Evolutionary conservation across 371 early-diverging fungal genomes (phyloP), one percentile per base, ranked within the genome.

Genomic region (Mortierella sp.): DNA sequence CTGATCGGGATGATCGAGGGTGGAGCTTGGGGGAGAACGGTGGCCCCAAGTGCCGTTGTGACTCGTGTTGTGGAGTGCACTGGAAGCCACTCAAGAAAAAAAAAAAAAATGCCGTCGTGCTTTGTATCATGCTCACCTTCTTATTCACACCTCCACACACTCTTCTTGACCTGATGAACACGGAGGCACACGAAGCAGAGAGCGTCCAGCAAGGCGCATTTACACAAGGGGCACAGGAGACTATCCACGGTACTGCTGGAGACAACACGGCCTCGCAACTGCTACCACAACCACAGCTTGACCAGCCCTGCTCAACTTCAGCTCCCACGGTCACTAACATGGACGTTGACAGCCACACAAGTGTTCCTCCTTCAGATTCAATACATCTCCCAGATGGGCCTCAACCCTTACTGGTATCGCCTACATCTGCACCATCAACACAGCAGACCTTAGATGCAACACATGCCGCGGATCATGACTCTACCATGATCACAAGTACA

Each of bases 291-390:
- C 49, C 48, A 2, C 45, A 42, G 42, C 42, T 42, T 38, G n/a
- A 34, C 12, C 53, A 53, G 18, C 46, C 51, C 12, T 19, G 3
- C 19, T 28, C 60, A 34, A 41, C 54, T 8, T 38, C n/a, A 18
- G 38, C 54, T 2, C 45, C n/a, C 31, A 54, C 7, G 18, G 52
- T 3, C 47, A 52, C 38, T 21, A 42, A 48, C 47, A 71, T 71
- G 71, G 71, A 71, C 23, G 52, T 71, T n/a, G 71, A 71, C 42
- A 63, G 42, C 19, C 70, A 62, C 58, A 64, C 59, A 48, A 43
- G 23, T 16, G 49, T 18, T 16, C 27, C 54, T 23, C 34, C 46
- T 16, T 16, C 21, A 60, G 55, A 27, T 12, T 21, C 47, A 41
- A 55, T 23, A 42, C 10, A 30, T 1, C 4, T 42, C 12, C 27